These are phyloP conservation scores for Kwoniella dejecticola DNA, from an alignment of 768 basidiomycete genomes.

Conservation along the genomic window DNA sequence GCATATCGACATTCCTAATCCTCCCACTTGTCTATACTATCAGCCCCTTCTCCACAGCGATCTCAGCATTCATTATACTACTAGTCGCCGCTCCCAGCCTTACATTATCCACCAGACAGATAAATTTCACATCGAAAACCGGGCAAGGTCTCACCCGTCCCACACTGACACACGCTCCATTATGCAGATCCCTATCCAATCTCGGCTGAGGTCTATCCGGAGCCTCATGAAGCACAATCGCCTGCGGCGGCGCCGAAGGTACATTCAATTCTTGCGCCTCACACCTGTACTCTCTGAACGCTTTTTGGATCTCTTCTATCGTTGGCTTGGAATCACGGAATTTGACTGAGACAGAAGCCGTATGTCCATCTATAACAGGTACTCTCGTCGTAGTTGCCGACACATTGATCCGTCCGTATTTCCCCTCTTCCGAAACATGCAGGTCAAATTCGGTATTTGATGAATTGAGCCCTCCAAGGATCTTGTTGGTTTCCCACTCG, in stretches of 20 bases:
- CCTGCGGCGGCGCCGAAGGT: slow-evolving; percentile 79
- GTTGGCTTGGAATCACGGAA: slow-evolving; percentile 79
- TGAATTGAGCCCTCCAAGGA: slow-evolving; percentile 76
- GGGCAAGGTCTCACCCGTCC: slow-evolving; percentile 86
- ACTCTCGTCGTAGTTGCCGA: slow-evolving; percentile 94
- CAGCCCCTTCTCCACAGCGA: slow-evolving; percentile 77
- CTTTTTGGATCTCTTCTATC: slow-evolving; percentile 83
- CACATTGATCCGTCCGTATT: slow-evolving; percentile 71
- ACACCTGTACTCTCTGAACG: slow-evolving; percentile 70
- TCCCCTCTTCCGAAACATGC: slow-evolving; percentile 63
- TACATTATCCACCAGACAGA: slow-evolving; percentile 89
- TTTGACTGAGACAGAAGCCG: slow-evolving; percentile 81
- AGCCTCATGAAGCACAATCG: slow-evolving; percentile 90
- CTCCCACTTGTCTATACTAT: slow-evolving; percentile 24
- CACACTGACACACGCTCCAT: slow-evolving; percentile 87
- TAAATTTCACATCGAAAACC: slow-evolving; percentile 94
- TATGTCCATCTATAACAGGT: slow-evolving; percentile 93
- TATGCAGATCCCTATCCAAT: slow-evolving; percentile 83
- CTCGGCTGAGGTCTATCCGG: slow-evolving; percentile 91
- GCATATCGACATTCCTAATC: not conserved
- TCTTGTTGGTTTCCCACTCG: slow-evolving; percentile 98
- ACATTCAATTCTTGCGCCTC: slow-evolving; percentile 70
- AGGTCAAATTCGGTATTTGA: slow-evolving; percentile 73
- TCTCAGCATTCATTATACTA: slow-evolving; percentile 93
- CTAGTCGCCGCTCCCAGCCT: slow-evolving; percentile 95